Conservation (phyloP, 805 yeast genomes). For the Pichia cabralensis region DNA sequence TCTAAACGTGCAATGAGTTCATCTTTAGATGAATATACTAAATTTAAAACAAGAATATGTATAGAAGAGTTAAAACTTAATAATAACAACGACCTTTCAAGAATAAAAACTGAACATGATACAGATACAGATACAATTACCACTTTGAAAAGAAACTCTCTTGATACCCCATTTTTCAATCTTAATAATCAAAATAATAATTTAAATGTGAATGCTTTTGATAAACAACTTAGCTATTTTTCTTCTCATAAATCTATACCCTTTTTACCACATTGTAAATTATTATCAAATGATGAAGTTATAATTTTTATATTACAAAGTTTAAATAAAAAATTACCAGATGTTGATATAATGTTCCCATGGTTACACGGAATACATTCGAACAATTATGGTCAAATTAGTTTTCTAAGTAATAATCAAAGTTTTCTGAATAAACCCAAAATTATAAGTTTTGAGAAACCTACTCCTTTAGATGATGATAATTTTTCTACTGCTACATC, state of each 20-base stretch:
- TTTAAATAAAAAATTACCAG: constrained; percentile 37
- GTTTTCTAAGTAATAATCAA: constrained; percentile 27
- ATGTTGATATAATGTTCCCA: constrained; percentile 65
- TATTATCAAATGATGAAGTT: constrained; percentile 20
- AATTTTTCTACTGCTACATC: neutral
- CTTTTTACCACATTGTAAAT: constrained; percentile 11
- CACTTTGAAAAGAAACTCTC: no score
- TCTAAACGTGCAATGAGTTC: constrained; percentile 23
- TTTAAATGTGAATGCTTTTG: constrained; percentile 15
- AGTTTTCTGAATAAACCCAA: constrained; percentile 6
- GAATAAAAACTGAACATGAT: neutral
- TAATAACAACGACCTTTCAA: neutral
- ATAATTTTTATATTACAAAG: constrained; percentile 15
- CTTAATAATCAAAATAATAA: neutral
- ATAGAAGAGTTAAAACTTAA: neutral
- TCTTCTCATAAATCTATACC: constrained; percentile 12
- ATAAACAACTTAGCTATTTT: constrained; percentile 15
- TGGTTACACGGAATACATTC: constrained; percentile 79
- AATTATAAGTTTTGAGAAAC: constrained; percentile 10
- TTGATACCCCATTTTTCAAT: no score
- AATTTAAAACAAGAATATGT: constrained; percentile 18
- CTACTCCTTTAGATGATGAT: constrained; percentile 5
- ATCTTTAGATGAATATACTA: constrained; percentile 21
- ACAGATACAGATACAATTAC: neutral
- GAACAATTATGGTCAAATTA: constrained; percentile 43